Base-by-base conservation (phyloP, 1,139 yeast species). In the Blastobotrys malaysiensis region DNA sequence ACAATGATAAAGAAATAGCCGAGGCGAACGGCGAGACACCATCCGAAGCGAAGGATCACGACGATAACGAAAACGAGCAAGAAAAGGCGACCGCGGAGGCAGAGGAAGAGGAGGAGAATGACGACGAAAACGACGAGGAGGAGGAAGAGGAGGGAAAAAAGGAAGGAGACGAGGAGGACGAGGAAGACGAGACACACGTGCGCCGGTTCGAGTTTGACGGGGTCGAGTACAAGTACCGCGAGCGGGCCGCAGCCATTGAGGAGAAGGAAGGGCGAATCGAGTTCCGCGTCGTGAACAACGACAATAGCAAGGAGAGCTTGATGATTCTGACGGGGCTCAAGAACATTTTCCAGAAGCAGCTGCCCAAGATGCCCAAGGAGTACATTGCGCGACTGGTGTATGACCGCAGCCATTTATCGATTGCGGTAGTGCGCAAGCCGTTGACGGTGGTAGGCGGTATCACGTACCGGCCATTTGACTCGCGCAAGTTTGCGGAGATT, bases 351-450 rank as follows among this genome's bases (percentile, higher is more conserved):
- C 99, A 93, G 70, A 91, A 91, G 65, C 99, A 93, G 71, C 78
- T 93, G 61, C 99, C 99, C 2, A 93, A 93, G 70, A 93, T 93
- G 99, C 99, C 99, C 36, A 81, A 95, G 58, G 98, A 95, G 67
- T 93, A 95, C 71, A 93, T 93, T 66, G 90, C 97, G 2, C 76
- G 99, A 61, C 78, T 93, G 62, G 99, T 93, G 3, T 93, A 90
- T 67, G 99, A 95, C 69, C 75, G 97, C 61, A 86, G 95, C 44
- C 99, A 93, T 73, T 75, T 95, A 48, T 90, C 97, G 0, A 89
- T 93, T 81, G 99, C 99, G 0, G 96, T 95, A 53, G 93, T 93
- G 18, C 77, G 96, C 58, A 88, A 88, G 63, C 97, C 97, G 11
- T 72, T 93, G 61, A 88, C 96, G 0, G 99, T 93, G 26, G 98